Base-by-base conservation (phyloP, 768 basidiomycete genomes). In the Holtermannia corniformis region DNA sequence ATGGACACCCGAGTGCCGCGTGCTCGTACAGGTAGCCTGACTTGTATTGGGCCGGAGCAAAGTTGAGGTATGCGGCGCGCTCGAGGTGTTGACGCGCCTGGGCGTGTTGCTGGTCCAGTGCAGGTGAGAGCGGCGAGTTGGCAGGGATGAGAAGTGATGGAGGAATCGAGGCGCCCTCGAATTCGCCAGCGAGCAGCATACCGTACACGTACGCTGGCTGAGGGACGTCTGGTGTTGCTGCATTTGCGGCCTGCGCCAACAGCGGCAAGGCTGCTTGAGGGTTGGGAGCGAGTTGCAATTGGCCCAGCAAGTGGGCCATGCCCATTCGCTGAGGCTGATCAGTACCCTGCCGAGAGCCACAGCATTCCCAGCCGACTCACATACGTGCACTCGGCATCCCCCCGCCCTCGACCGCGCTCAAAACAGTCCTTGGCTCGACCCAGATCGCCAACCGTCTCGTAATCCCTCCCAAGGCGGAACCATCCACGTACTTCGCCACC, bases 21-120 rank as follows among this genome's bases (percentile, higher is more conserved):
- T 91, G 90, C 65, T 96, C 93, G 73, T 89, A 92, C 2, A 86
- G 81, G 60, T 87, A 86, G 0, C 91, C 93, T 37, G 90, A 80
- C 73, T 93, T 95, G 77, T 90, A 92, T 64, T 92, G 90, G 3
- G 76, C 76, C 0, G 89, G 85, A 0, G 86, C 77, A 63, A 87
- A 93, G 50, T 82, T 80, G 19, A 95, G 79, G 70, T 80, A 90
- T 0, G 92, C 92, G 0, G 90, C 84, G 3, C 83, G 79, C 64
- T 93, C 88, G 26, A 96, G 78, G 61, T 85, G 81, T 42, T 79
- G 78, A 11, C 84, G 79, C 0, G 90, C 86, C 65, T 88, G 86
- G 44, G 78, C 73, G 27, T 75, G 65, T 21, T 73, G 73, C n/a
- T 75, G 44, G 41, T 51, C 46, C 1, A 62, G 50, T 4, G 54